Evolutionary conservation across 495 filamentous ascomycete species (phyloP).

Genomic region (Penicillium cosmopolitanum): DNA sequence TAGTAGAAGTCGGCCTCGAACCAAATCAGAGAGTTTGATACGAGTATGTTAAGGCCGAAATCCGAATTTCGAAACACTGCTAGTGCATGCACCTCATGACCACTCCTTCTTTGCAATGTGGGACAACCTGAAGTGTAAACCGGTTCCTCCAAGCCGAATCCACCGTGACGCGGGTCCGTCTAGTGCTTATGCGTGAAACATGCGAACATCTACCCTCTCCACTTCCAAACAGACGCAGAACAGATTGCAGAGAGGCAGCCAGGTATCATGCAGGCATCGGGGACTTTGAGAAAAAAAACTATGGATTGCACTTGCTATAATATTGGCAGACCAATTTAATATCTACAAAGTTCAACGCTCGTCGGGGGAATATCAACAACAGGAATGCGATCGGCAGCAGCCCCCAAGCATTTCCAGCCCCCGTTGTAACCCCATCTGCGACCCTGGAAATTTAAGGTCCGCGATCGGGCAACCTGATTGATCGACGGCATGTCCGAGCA

Average conservation of each 20-base stretch:
- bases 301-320: no score
- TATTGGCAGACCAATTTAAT: neutral
- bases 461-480: slow-evolving; percentile 1
- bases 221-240: neutral
- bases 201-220: neutral
- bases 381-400: slow-evolving; percentile 14
- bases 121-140: neutral
- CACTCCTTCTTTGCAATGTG: neutral
- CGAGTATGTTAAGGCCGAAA: neutral
- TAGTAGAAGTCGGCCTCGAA: neutral
- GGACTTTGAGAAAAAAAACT: no score
- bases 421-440: slow-evolving; percentile 12
- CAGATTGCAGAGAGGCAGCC: neutral
- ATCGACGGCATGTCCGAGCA: neutral
- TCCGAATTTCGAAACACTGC: neutral
- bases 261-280: no score
- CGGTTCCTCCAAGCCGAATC: neutral
- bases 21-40: neutral
- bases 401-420: slow-evolving; percentile 11
- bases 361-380: slow-evolving; percentile 5
- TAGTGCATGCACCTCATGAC: neutral
- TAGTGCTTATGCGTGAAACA: neutral
- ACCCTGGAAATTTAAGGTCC: slow-evolving; percentile 14
- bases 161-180: neutral
- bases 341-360: neutral